These are phyloP conservation scores for Strobilomyces confusus DNA, from an alignment of 768 basidiomycete species.

Conservation along the genomic window DNA sequence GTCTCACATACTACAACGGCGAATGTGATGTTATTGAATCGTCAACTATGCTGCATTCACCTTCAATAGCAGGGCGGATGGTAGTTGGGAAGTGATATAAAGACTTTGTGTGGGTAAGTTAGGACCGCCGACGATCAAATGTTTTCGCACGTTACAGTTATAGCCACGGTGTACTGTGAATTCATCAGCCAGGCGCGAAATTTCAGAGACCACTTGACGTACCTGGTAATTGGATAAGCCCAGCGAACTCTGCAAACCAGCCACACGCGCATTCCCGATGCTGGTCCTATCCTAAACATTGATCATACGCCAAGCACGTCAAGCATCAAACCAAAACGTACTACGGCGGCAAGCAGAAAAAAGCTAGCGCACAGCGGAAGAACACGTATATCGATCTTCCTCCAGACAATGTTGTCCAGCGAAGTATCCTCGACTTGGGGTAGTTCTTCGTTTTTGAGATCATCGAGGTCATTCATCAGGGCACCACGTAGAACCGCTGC, in stretches of 20 bases:
- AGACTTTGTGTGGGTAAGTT: background rate
- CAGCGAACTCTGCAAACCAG: conserved; percentile 51
- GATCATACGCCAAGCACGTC: background rate
- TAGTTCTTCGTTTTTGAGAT: conserved; percentile 4
- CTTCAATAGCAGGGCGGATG: background rate
- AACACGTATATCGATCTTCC: conserved; percentile 45
- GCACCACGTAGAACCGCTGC: background rate
- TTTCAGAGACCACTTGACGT: background rate
- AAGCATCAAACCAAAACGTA: conserved; percentile 23
- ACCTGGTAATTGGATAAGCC: conserved; percentile 28
- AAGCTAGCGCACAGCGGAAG: conserved; percentile 48
- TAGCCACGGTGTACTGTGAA: conserved; percentile 31
- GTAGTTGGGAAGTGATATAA: background rate
- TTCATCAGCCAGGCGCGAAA: background rate
- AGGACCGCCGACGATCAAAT: background rate
- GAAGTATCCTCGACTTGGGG: conserved; percentile 4
- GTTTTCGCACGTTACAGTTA: background rate
- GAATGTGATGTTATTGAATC: background rate
- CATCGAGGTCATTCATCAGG: background rate
- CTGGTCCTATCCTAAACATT: conserved; percentile 37
- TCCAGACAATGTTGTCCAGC: conserved; percentile 41
- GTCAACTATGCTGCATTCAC: background rate
- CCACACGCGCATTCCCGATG: conserved; percentile 57
- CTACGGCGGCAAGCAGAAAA: conserved; percentile 49
- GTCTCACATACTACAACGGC: background rate